Evolutionary conservation across 148 eudicot species (phyloP).

Genomic region (Amaranthus hypochondriacus): DNA sequence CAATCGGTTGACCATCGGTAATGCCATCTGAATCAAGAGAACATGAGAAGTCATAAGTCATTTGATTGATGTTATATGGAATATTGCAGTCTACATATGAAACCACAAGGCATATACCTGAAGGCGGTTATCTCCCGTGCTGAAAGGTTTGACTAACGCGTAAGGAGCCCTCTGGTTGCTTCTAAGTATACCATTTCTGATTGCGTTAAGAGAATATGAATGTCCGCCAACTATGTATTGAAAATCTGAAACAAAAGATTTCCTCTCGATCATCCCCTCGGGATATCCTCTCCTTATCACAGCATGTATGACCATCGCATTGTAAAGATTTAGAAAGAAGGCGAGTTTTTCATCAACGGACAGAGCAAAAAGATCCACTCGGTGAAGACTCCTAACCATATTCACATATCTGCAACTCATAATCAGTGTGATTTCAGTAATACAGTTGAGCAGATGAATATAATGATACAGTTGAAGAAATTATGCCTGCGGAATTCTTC

Average conservation of each 20-base stretch:
- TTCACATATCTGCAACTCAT: conserved; percentile 61
- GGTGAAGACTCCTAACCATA: conserved; percentile 67
- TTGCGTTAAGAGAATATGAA: conserved; percentile 61
- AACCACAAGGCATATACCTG: conserved; percentile 40
- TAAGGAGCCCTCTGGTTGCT: conserved; percentile 82
- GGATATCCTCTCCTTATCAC: conserved; percentile 76
- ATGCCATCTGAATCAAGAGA: conserved; percentile 45
- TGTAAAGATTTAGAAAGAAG: conserved; percentile 79
- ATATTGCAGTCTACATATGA: not conserved
- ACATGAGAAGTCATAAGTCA: not conserved
- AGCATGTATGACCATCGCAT: conserved; percentile 89
- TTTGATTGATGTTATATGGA: not conserved
- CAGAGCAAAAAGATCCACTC: conserved; percentile 53
- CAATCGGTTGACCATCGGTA: conserved; percentile 53
- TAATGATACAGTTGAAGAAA: not conserved
- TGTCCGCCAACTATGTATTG: conserved; percentile 77
- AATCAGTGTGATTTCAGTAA: not conserved
- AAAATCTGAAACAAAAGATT: conserved; percentile 65
- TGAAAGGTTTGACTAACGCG: conserved; percentile 64
- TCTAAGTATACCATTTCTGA: conserved; percentile 80
- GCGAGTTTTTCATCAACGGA: conserved; percentile 66
- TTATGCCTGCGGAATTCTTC: conserved; percentile 88
- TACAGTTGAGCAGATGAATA: too few relatives aligned
- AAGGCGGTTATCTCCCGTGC: conserved; percentile 62
- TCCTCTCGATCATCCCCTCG: conserved; percentile 68